Evolutionary conservation across 257 asterid genomes (phyloP).

Genomic region (Solanum sejunctum): DNA sequence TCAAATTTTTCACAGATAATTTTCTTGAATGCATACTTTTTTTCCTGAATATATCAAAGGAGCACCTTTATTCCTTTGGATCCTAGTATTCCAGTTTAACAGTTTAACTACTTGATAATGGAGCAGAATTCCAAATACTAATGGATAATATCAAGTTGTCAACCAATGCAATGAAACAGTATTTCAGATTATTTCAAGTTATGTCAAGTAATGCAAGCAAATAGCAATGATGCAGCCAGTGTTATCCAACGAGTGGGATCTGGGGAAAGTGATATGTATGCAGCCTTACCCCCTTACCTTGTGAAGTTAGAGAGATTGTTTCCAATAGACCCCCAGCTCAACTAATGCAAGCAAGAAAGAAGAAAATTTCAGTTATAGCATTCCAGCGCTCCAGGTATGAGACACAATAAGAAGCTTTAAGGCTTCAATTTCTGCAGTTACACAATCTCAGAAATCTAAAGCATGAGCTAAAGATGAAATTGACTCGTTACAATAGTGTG

Average conservation of each 20-base stretch:
- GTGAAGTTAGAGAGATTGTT: background rate
- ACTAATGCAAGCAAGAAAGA: background rate
- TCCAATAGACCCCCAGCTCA: background rate
- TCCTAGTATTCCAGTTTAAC: background rate
- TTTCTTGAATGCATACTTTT: background rate
- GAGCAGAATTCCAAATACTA: background rate
- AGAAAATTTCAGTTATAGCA: background rate
- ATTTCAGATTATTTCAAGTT: background rate
- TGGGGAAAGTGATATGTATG: background rate
- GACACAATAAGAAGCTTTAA: background rate
- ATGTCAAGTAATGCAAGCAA: background rate
- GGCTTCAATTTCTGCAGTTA: background rate
- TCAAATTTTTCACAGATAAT: too few relatives aligned
- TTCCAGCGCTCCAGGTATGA: background rate
- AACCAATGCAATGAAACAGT: background rate
- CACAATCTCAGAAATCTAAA: background rate
- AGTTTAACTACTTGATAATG: background rate
- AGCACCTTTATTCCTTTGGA: background rate
- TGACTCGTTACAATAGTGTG: background rate
- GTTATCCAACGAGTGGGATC: too few relatives aligned
- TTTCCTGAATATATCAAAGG: background rate
- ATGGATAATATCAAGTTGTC: background rate
- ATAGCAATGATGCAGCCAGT: background rate
- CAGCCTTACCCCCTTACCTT: background rate
- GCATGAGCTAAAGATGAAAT: background rate